These are phyloP conservation scores for Cyberlindnera nakhonratchasimensis DNA, from an alignment of 805 yeast species.

Conservation along the genomic window DNA sequence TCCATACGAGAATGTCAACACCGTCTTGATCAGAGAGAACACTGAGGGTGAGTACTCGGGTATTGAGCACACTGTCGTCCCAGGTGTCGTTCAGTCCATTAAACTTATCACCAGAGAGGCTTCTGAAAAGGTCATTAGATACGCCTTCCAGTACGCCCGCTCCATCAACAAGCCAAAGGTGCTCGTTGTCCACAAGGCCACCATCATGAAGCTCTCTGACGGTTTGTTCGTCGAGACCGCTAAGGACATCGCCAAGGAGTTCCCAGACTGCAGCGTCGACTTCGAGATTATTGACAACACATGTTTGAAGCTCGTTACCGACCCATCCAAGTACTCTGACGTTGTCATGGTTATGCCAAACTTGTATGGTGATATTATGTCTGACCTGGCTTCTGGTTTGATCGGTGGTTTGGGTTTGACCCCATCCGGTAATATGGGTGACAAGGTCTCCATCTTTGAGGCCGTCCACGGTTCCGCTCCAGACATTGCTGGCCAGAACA, in stretches of 20 bases:
- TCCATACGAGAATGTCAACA: slow-evolving; percentile 75
- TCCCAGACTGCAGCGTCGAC: slow-evolving; percentile 82
- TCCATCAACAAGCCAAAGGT: slow-evolving; percentile 84
- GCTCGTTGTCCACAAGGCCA: slow-evolving; percentile 95
- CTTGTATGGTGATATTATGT: slow-evolving; percentile 98
- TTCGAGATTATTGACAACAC: slow-evolving; percentile 95
- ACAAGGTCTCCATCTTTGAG: slow-evolving; percentile 95
- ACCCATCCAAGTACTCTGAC: slow-evolving; percentile 81
- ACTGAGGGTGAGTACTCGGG: slow-evolving; percentile 60
- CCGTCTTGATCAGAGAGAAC: slow-evolving; percentile 89
- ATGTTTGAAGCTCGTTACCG: slow-evolving; percentile 82
- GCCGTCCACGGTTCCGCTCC: slow-evolving; percentile 99
- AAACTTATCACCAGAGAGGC: slow-evolving; percentile 96
- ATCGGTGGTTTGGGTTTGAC: slow-evolving; percentile 99
- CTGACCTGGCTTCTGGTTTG: slow-evolving; percentile 95
- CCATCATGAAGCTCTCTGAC: slow-evolving; percentile 97
- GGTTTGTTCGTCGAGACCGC: slow-evolving; percentile 95
- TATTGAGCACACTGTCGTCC: slow-evolving; percentile 95
- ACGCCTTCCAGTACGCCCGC: slow-evolving; percentile 95
- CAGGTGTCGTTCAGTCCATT: slow-evolving; percentile 98
- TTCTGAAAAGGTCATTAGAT: slow-evolving; percentile 93
- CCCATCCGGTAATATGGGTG: slow-evolving; percentile 99
- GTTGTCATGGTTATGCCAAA: slow-evolving; percentile 97
- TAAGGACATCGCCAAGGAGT: slow-evolving; percentile 82
- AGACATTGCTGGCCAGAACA: slow-evolving; percentile 97